Evolutionary conservation across 2,329 filamentous ascomycete species (phyloP), one percentile per base, ranked within the genome.

Genomic region (Fusarium acutatum): DNA sequence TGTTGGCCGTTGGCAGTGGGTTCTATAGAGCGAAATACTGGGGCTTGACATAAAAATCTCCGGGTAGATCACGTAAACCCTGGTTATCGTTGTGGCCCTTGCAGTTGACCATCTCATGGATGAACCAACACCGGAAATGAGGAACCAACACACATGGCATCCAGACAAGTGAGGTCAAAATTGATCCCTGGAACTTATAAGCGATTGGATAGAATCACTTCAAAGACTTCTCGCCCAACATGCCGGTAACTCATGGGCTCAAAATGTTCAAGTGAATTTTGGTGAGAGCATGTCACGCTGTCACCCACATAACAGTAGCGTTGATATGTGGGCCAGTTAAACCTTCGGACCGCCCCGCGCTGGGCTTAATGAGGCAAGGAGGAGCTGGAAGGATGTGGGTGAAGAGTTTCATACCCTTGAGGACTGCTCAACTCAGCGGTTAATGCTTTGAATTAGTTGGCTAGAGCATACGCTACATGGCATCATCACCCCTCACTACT

Each of bases 381-480:
- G 37, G 14, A 59, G 15, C 26, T 59, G 8, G 37, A n/a, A 53
- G 30, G 46, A 32, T 60, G 56, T n/a, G 46, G 44, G 61, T 32
- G 26, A 60, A 53, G 62, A 53, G 62, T 65, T 60, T 65, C 62
- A 60, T 41, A 53, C 49, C 62, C 54, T 35, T 53, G 56, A 22
- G 30, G 32, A 47, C 57, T 34, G 30, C 53, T 46, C 34, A 57
- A 46, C 37, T 24, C 40, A 60, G 62, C 62, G 62, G 62, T 40
- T 65, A 65, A 65, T 40, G 32, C 24, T 22, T 38, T 50, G 18
- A n/a, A 49, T 26, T 32, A 60, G 62, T 65, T 65, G 62, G 62
- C 32, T 26, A 40, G 50, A 52, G 28, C 14, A 43, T 47, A 47
- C 47, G 41, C 47, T 26, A 37, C n/a, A n/a, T 14, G 37, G 38